Evolutionary conservation across 2,329 filamentous ascomycete genomes (phyloP).

Genomic region (Botrytis elliptica): DNA sequence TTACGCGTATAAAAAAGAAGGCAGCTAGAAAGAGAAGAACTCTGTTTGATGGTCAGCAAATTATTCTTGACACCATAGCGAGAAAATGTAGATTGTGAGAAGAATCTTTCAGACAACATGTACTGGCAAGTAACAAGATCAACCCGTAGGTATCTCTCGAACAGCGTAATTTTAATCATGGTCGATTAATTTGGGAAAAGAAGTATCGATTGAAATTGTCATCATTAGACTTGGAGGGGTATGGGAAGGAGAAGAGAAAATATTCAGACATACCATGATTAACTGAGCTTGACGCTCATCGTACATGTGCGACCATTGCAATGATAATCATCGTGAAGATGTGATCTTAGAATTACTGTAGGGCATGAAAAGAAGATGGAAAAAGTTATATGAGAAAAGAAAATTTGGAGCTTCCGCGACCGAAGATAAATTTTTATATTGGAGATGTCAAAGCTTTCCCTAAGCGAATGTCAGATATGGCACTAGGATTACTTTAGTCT

Average conservation of each 20-base stretch:
- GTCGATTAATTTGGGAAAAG: conserved; percentile 88
- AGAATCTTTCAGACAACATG: conserved; percentile 65
- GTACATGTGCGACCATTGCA: not conserved
- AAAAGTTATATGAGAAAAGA: not conserved
- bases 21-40: conserved; percentile 16
- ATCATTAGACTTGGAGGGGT: conserved; percentile 54
- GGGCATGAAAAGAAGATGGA: not conserved
- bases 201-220: conserved; percentile 62
- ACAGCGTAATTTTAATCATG: conserved; percentile 73
- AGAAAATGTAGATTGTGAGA: not conserved
- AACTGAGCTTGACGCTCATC: not conserved
- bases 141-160: conserved; percentile 59
- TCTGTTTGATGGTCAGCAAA: conserved; percentile 30
- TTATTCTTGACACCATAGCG: conserved; percentile 21
- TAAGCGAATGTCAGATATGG: conserved; percentile 14
- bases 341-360: not conserved
- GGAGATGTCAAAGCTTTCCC: conserved; percentile 3
- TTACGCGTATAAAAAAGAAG: not conserved
- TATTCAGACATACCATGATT: conserved; percentile 25
- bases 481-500: not conserved
- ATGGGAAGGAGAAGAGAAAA: conserved; percentile 11
- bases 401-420: not conserved
- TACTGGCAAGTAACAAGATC: conserved; percentile 91
- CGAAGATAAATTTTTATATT: conserved; percentile 19
- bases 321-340: not conserved